A percentile compares a stretch with the other conserved stretches of the same genome.
Conservation (phyloP, 1,139 yeast species). For the Taphrina flavorubra region DNA sequence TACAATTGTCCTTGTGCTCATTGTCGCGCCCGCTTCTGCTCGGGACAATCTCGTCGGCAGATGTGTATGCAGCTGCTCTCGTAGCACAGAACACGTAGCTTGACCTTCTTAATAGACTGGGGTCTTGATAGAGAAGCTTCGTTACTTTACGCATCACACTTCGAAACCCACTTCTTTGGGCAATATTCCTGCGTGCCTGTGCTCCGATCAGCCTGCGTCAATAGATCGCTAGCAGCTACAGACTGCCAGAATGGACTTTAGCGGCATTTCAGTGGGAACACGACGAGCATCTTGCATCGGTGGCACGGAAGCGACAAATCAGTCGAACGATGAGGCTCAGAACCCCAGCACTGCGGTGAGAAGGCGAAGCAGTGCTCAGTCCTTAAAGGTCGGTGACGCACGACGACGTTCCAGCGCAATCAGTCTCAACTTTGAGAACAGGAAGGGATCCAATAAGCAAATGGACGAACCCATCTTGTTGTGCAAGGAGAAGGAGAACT, state of each 20-base stretch:
- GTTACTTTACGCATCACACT: no score
- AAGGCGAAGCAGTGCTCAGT: slow-evolving; percentile 24
- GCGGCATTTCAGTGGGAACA: slow-evolving; percentile 10
- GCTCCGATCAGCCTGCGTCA: background rate
- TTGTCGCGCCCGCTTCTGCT: background rate
- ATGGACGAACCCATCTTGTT: slow-evolving; percentile 34
- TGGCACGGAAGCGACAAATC: slow-evolving; percentile 1
- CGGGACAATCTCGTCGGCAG: no score
- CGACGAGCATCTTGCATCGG: slow-evolving; percentile 16
- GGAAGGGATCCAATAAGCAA: slow-evolving; percentile 5
- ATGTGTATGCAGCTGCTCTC: no score
- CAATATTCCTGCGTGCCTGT: no score
- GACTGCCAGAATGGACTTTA: slow-evolving; percentile 8
- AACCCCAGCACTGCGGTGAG: background rate
- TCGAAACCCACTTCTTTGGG: no score
- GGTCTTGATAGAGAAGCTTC: no score
- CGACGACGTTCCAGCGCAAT: slow-evolving; percentile 33
- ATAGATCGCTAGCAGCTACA: background rate
- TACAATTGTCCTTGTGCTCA: no score
- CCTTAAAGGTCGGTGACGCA: slow-evolving; percentile 6
- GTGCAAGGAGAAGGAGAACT: slow-evolving; percentile 29
- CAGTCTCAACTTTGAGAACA: slow-evolving; percentile 13
- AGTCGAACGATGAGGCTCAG: background rate
- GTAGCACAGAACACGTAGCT: no score
- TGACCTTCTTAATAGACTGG: no score